Evolutionary conservation across 495 filamentous ascomycete species (phyloP).

Genomic region (Staphylotrichum longicolle): DNA sequence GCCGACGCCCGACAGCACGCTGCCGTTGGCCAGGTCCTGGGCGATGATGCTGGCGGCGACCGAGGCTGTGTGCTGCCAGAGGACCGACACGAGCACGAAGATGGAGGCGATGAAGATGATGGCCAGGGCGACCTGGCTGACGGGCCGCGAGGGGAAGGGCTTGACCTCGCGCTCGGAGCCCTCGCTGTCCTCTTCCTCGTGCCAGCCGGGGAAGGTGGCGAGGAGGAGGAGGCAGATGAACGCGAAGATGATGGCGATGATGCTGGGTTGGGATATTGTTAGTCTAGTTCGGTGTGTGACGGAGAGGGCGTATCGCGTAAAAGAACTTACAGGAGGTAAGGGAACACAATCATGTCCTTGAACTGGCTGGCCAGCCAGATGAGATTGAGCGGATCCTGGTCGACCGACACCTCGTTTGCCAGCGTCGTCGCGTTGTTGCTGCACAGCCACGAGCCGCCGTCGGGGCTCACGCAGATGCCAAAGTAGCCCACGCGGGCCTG

Average conservation of each 20-base stretch:
- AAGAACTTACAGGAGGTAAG: conserved; percentile 63
- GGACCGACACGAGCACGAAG: conserved; percentile 71
- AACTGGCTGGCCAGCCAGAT: conserved; percentile 78
- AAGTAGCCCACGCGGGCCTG: conserved; percentile 69
- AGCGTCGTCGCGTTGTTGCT: conserved; percentile 74
- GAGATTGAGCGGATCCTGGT: conserved; percentile 76
- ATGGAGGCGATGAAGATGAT: conserved; percentile 78
- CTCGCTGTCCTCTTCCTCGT: conserved; percentile 64
- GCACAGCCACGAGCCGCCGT: conserved; percentile 70
- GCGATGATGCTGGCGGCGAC: conserved; percentile 90
- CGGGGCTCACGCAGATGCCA: conserved; percentile 72
- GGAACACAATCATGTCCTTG: conserved; percentile 79
- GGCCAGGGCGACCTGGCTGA: conserved; percentile 70
- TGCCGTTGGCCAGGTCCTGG: conserved; percentile 93
- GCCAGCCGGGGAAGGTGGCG: conserved; percentile 79
- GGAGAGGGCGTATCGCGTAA: background rate
- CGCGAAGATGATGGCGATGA: conserved; percentile 79
- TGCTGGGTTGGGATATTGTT: conserved; percentile 42
- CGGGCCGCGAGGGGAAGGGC: conserved; percentile 72
- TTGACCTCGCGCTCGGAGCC: conserved; percentile 71
- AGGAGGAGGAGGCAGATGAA: conserved; percentile 72
- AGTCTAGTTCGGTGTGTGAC: background rate
- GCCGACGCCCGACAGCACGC: conserved; percentile 82
- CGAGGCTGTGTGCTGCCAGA: conserved; percentile 87
- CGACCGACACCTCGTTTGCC: conserved; percentile 63